Conservation (phyloP, 257 asterid species). For the Solanum peruvianum region DNA sequence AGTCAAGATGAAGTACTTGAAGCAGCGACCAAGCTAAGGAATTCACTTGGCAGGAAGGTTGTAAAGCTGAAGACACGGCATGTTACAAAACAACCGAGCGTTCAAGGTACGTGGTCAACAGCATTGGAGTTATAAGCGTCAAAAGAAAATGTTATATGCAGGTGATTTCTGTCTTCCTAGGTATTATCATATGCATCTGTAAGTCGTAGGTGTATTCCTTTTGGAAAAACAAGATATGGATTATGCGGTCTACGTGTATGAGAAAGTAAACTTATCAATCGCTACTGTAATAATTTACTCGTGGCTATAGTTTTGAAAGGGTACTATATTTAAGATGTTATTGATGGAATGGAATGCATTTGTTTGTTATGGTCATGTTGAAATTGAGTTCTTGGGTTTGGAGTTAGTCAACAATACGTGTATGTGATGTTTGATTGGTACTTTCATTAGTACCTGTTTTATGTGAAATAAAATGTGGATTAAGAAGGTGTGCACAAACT, state of each 20-base stretch:
- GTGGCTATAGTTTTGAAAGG: neutral
- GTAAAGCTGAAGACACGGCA: conserved; percentile 73
- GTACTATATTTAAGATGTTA: neutral
- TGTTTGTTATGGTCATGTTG: neutral
- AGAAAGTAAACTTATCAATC: neutral
- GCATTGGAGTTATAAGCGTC: conserved; percentile 29
- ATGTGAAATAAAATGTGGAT: neutral
- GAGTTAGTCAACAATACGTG: neutral
- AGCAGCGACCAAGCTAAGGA: conserved; percentile 59
- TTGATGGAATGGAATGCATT: neutral
- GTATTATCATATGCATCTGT: neutral
- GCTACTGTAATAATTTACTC: neutral
- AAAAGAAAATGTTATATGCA: neutral
- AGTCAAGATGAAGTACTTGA: conserved; percentile 54
- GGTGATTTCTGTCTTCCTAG: neutral
- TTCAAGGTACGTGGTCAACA: conserved; percentile 89
- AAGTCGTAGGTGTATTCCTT: neutral
- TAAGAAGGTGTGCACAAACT: neutral
- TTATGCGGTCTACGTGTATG: neutral
- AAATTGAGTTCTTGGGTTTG: neutral
- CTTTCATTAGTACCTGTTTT: neutral
- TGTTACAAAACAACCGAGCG: conserved; percentile 62
- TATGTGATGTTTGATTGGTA: neutral
- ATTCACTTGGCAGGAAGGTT: conserved; percentile 83
- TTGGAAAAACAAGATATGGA: neutral